A percentile compares a stretch with the other conserved stretches of the same genome.
Conservation (phyloP, 805 yeast species). For the Saccharomycopsis schoenii region DNA sequence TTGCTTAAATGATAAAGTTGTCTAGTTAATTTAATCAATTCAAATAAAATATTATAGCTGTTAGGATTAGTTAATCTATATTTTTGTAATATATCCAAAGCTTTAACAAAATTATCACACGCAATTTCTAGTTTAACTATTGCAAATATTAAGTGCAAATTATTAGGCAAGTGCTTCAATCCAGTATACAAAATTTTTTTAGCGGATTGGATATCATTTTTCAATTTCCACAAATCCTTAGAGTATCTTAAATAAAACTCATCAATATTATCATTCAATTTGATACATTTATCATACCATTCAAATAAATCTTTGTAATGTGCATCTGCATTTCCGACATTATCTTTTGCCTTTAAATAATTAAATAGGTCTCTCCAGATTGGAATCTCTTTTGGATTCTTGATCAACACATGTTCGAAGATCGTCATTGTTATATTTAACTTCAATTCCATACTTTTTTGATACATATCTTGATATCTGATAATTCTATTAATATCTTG, state of each 20-base stretch:
- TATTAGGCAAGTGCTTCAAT: constrained; percentile 31
- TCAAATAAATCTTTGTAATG: constrained; percentile 27
- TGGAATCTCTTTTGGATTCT: constrained; percentile 32
- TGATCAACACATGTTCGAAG: constrained; percentile 35
- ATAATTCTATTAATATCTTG: constrained; percentile 21
- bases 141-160: constrained; percentile 60
- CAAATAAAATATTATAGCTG: constrained; percentile 46
- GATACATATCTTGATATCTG: constrained; percentile 31
- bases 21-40: constrained; percentile 45
- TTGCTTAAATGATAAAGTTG: constrained; percentile 22
- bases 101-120: constrained; percentile 28
- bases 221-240: constrained; percentile 51
- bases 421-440: constrained; percentile 37
- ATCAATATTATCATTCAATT: constrained; percentile 38
- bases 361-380: constrained; percentile 14
- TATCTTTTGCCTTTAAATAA: constrained; percentile 17
- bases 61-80: constrained; percentile 30
- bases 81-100: constrained; percentile 27
- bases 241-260: constrained; percentile 60
- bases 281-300: constrained; percentile 45
- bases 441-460: constrained; percentile 21
- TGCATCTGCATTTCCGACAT: constrained; percentile 16
- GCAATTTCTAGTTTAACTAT: constrained; percentile 54
- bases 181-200: constrained; percentile 43
- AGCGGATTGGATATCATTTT: constrained; percentile 41